Percentiles rank a stretch among this genome's conserved stretches.
These are phyloP conservation scores for Penstemon eatonii DNA, from an alignment of 257 asterid genomes.

Conservation along the genomic window DNA sequence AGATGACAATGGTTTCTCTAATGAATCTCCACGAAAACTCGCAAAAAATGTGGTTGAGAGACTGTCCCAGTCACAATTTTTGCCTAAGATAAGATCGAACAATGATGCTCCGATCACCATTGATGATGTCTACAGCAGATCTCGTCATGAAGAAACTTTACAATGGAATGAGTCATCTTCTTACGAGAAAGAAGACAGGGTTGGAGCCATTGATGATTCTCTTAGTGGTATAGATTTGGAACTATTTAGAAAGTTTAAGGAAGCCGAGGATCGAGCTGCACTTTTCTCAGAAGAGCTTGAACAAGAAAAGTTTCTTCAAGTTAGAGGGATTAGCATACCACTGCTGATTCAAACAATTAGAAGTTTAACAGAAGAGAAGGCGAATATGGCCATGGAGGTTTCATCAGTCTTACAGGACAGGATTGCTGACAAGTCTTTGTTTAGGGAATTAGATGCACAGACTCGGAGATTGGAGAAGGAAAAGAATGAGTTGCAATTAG, in stretches of 20 bases:
- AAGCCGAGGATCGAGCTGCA: constrained; percentile 71
- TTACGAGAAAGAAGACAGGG: constrained; percentile 35
- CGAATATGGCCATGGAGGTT: constrained; percentile 71
- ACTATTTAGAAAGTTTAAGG: constrained; percentile 55
- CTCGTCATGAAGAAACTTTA: constrained; percentile 41
- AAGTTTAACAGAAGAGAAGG: constrained; percentile 67
- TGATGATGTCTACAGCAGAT: constrained; percentile 71
- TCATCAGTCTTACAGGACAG: constrained; percentile 61
- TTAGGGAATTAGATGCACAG: constrained; percentile 54
- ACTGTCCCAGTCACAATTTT: constrained; percentile 71
- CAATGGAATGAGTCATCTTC: constrained; percentile 41
- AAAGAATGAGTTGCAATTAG: constrained; percentile 72
- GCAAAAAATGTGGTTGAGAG: constrained; percentile 93
- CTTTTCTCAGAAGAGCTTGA: constrained; percentile 69
- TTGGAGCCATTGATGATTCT: constrained; percentile 31
- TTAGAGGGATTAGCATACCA: constrained; percentile 56
- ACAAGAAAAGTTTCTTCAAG: constrained; percentile 48
- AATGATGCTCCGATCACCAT: constrained; percentile 83
- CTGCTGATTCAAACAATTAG: constrained; percentile 59
- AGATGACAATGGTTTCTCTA: constrained; percentile 55
- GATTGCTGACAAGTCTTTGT: constrained; percentile 73
- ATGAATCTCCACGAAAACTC: constrained; percentile 76
- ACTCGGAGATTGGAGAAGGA: constrained; percentile 72
- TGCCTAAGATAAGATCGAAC: constrained; percentile 51
- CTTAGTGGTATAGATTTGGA: constrained; percentile 48